Conservation (phyloP, 805 yeast genomes). For the Candida morakotiae region DNA sequence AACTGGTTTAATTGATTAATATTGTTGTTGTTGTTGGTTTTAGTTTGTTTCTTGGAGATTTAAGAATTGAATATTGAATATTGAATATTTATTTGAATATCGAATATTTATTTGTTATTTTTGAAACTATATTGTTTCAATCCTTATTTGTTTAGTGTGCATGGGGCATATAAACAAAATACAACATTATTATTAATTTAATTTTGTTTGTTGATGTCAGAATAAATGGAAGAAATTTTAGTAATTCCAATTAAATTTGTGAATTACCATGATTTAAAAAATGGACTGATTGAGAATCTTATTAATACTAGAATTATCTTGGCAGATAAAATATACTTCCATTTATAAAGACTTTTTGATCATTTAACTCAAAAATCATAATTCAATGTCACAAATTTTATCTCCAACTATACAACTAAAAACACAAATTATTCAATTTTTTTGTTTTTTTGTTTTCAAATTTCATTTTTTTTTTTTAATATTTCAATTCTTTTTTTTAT, state of each 20-base stretch:
- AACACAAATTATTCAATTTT: too few species aligned
- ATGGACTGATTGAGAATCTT: too few species aligned
- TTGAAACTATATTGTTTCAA: too few species aligned
- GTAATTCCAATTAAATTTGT: slow-evolving; percentile 8
- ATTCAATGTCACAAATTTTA: too few species aligned
- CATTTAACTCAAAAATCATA: too few species aligned
- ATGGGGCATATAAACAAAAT: slow-evolving; percentile 5
- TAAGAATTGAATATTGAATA: neutral
- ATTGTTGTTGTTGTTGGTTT: neutral
- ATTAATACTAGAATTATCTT: neutral
- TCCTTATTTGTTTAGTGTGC: slow-evolving; percentile 3
- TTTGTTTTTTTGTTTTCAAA: too few species aligned
- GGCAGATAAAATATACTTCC: slow-evolving; percentile 3
- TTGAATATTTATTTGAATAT: too few species aligned
- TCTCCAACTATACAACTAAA: too few species aligned
- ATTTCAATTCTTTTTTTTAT: too few species aligned
- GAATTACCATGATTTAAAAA: slow-evolving; percentile 5
- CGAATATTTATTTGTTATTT: too few species aligned
- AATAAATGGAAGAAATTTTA: neutral
- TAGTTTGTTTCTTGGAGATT: slow-evolving; percentile 4
- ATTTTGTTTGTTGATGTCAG: neutral
- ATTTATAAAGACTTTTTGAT: neutral
- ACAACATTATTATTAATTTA: too few species aligned
- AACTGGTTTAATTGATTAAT: slow-evolving; percentile 1
- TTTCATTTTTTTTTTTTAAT: too few species aligned